Evolutionary conservation across 805 yeast genomes (phyloP), one percentile per base, ranked within the genome.

Genomic region (Cyberlindnera veronae): DNA sequence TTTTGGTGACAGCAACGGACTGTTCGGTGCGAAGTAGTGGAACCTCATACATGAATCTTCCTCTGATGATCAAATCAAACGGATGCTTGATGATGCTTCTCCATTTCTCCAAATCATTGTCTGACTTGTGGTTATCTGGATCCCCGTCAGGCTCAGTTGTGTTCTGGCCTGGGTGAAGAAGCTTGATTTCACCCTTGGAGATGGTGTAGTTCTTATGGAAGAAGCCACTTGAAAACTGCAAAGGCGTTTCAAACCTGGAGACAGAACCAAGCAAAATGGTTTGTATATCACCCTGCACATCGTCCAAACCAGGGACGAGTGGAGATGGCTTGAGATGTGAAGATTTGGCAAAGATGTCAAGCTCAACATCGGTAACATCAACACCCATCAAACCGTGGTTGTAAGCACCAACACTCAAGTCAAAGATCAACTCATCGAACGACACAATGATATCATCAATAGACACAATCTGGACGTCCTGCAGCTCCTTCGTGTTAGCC

Each of bases 351-450:
- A 91, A 91, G 3, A 91, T 69, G 58, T 91, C 97, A 30, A 91
- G 61, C 49, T 86, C 91, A 9, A 82, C 81, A 12, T 78, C 76
- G 30, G 69, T 67, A 2, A 90, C 69, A 2, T 68, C 64, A 5
- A 89, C 77, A 3, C 84, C 71, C 49, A 89, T 69, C 62, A 90
- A 74, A 0, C 97, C 96, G 0, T 96, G 96, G 58, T 91, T 91
- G 52, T 81, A 77, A 0, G 95, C 95, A 44, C 79, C 83, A 17
- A 88, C 76, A 3, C 77, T 74, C 51, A 91, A 65, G 57, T 83
- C 86, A 64, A 91, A 88, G 1, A 89, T 74, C 34, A 91, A 66
- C 57, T 88, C 97, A 54, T 89, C 95, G 48, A 81, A 81, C 37
- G 93, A 81, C 3, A 87, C 84, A 11, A 90, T 66, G 1, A 90